Percentiles rank a stretch among this genome's conserved stretches.
Conservation (phyloP, 1,284 basidiomycete genomes). For the Cutaneotrichosporon sp. region DNA sequence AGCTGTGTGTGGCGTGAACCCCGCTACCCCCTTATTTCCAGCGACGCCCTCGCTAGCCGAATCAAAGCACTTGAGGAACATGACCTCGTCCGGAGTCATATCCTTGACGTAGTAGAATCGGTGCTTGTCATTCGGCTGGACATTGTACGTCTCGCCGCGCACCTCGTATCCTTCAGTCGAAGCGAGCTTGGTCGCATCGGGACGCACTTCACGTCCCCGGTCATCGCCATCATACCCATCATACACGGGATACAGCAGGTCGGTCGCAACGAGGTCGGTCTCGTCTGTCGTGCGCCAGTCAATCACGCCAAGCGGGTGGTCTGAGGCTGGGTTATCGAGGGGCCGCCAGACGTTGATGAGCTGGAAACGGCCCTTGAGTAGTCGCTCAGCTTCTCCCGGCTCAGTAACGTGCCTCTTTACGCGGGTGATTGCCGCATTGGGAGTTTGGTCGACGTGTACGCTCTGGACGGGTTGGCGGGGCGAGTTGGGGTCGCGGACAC, state of each 20-base stretch:
- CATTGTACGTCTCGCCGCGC: constrained; percentile 26
- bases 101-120: constrained; percentile 27
- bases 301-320: constrained; percentile 23
- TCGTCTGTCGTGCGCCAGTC: constrained; percentile 22
- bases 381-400: constrained; percentile 20
- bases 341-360: constrained; percentile 31
- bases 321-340: constrained; percentile 18
- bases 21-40: constrained; percentile 15
- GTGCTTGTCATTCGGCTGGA: constrained; percentile 20
- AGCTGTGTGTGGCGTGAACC: constrained; percentile 28
- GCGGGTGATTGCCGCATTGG: constrained; percentile 18
- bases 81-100: constrained; percentile 26
- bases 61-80: constrained; percentile 30
- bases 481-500: constrained; percentile 18
- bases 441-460: constrained; percentile 30
- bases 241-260: constrained; percentile 24
- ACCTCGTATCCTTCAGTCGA: constrained; percentile 20
- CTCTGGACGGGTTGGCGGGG: constrained; percentile 24
- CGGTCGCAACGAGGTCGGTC: constrained; percentile 17
- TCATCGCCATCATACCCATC: constrained; percentile 21
- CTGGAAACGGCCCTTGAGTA: constrained; percentile 25
- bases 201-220: constrained; percentile 22
- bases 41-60: constrained; percentile 15
- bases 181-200: neutral
- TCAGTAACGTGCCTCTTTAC: constrained; percentile 19